Evolutionary conservation across 768 basidiomycete species (phyloP).

Genomic region (Tulasnella sp.): DNA sequence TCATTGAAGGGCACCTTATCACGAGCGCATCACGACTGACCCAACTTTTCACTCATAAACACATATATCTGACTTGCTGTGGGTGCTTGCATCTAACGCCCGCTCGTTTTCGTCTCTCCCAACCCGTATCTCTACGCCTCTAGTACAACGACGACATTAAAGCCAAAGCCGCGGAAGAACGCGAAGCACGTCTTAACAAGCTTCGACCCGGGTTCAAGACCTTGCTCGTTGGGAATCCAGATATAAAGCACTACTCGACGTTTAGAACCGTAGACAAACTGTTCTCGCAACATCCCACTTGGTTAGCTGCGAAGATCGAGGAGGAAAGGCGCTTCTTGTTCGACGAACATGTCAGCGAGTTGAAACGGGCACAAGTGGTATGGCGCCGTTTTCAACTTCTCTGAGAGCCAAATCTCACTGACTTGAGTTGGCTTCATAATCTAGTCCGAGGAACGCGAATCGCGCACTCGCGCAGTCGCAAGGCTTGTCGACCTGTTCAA

Average conservation of each 20-base stretch:
- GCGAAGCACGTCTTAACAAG: slow-evolving; percentile 76
- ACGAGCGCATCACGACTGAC: background rate
- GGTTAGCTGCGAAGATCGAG: slow-evolving; percentile 82
- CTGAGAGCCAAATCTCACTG: background rate
- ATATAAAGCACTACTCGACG: slow-evolving; percentile 87
- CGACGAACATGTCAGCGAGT: slow-evolving; percentile 83
- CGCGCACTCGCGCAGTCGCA: slow-evolving; percentile 72
- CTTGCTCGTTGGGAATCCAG: slow-evolving; percentile 80
- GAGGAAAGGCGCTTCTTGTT: slow-evolving; percentile 84
- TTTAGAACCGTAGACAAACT: slow-evolving; percentile 84
- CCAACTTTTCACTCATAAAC: background rate
- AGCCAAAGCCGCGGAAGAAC: slow-evolving; percentile 81
- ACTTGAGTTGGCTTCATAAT: background rate
- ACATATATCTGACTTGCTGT: background rate
- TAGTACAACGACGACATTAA: slow-evolving; percentile 76
- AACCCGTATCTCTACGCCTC: background rate
- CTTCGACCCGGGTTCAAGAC: slow-evolving; percentile 78
- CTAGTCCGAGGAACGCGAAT: slow-evolving; percentile 74
- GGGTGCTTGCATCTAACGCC: background rate
- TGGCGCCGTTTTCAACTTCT: slow-evolving; percentile 37
- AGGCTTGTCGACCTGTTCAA: slow-evolving; percentile 85
- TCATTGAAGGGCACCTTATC: background rate
- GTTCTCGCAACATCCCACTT: slow-evolving; percentile 83
- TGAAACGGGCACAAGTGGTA: slow-evolving; percentile 87
- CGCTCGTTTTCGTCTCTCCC: background rate